phyloP scores from a whole-genome alignment of 1,284 basidiomycete genomes.

The Hypsizygus ulmarius region DNA sequence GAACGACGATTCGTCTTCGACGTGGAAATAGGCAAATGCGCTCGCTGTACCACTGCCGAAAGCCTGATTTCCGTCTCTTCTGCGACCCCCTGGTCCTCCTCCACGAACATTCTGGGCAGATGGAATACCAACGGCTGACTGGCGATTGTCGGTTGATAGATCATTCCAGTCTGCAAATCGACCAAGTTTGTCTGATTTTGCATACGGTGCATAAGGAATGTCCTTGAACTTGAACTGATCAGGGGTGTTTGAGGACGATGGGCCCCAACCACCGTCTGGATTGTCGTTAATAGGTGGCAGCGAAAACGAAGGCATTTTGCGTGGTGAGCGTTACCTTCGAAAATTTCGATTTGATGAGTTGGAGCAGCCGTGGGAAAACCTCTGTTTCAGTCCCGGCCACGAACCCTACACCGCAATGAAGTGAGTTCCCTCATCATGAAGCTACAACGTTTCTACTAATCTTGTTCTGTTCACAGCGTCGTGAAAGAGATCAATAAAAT shows the following conservation, averaged over 20 bases:
- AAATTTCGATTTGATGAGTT: conserved; percentile 27
- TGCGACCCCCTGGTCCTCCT: conserved; percentile 47
- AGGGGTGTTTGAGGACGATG: conserved; percentile 71
- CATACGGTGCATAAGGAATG: conserved; percentile 96
- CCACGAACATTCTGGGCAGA: conserved; percentile 48
- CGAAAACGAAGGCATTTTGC: conserved; percentile 69
- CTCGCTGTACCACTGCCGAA: conserved; percentile 84
- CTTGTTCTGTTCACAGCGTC: conserved; percentile 52
- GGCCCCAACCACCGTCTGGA: conserved; percentile 81
- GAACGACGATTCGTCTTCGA: conserved; percentile 97
- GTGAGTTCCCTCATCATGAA: conserved; percentile 41
- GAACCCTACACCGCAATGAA: conserved; percentile 66
- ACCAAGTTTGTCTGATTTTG: conserved; percentile 97
- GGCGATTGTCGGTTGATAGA: conserved; percentile 61
- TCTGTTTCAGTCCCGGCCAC: conserved; percentile 22
- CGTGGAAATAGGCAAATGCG: conserved; percentile 98
- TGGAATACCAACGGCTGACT: conserved; percentile 50
- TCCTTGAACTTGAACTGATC: conserved; percentile 84
- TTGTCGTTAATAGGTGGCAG: conserved; percentile 78
- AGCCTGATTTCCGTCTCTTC: conserved; percentile 66
- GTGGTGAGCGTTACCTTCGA: conserved; percentile 15
- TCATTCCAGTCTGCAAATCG: conserved; percentile 99
- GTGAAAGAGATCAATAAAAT: conserved; percentile 93
- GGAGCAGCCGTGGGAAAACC: conserved; percentile 44
- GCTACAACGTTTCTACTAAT: conserved; percentile 10